Evolutionary conservation across 306 rosid genomes (phyloP).

Genomic region (Gastrolobium villosum): DNA sequence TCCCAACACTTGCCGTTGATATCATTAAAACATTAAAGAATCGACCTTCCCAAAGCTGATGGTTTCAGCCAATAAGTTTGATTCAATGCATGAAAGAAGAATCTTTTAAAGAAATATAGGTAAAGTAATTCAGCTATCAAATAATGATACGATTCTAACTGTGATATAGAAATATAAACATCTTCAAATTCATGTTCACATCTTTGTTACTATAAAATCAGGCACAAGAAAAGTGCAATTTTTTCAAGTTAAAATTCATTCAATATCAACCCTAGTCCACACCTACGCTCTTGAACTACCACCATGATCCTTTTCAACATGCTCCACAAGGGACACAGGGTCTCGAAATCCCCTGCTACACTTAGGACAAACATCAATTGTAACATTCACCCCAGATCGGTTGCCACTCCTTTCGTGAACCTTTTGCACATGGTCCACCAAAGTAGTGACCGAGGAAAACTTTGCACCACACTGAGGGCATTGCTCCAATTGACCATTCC

Average conservation of each 20-base stretch:
- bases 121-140: background rate
- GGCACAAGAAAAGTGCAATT: constrained; percentile 1
- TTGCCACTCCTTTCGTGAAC: constrained; percentile 66
- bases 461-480: constrained; percentile 78
- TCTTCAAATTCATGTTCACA: constrained; percentile 18
- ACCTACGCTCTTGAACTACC: constrained; percentile 67
- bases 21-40: no score
- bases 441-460: constrained; percentile 62
- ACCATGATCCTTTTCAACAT: constrained; percentile 84
- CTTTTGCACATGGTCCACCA: constrained; percentile 78
- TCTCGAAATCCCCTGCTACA: constrained; percentile 78
- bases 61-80: no score
- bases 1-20: no score
- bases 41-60: no score
- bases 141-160: constrained; percentile 10
- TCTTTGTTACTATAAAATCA: constrained; percentile 14
- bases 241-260: constrained; percentile 1
- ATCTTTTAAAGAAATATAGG: background rate
- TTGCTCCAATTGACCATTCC: constrained; percentile 57
- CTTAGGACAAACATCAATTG: constrained; percentile 83
- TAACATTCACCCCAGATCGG: constrained; percentile 56
- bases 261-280: background rate
- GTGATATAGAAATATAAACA: background rate
- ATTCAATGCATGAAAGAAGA: no score
- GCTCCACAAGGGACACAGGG: constrained; percentile 81